Base-by-base conservation (phyloP, 1,284 basidiomycete species). In the Fomitopsis schrenkii region DNA sequence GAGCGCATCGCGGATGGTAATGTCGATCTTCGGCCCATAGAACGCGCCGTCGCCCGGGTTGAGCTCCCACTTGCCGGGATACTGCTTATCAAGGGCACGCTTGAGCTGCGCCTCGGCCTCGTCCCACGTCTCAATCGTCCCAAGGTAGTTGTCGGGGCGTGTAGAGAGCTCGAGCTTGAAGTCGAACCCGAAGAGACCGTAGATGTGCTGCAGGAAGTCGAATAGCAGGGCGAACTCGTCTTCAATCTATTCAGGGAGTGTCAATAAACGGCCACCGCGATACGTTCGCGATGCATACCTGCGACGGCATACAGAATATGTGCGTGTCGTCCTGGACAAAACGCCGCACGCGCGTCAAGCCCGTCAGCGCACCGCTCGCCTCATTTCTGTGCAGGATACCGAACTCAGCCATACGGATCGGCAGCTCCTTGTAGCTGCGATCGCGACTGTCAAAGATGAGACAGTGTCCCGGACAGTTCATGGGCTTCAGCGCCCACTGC, bases 381-480 rank as follows among this genome's bases (percentile, higher is more conserved):
- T 99, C 97, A 72, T 99, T 99, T 63, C 97, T 82, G 76, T 99
- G 97, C 62, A 99, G 83, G 63, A 99, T 95, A 71, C 97, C 97
- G 72, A 99, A 99, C 74, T 99, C 97, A 17, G 97, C 97, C 87
- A 98, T 93, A 22, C 97, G 88, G 66, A 99, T 88, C 2, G 97
- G 97, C 22, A 99, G 82, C 76, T 99, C 97, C 75, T 91, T 93
- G 81, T 98, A 98, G 63, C 89, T 92, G 64, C 97, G 87, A 75
- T 98, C 97, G 64, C 94, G 85, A 19, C 93, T 91, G 76, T 95
- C 97, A 72, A 99, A 99, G 72, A 99, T 94, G 63, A 99, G 78
- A 75, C 94, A 96, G 76, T 99, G 97, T 9, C 97, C 97, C 0
- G 97, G 97, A 75, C 97, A 99, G 77, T 99, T 99, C 97, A 99